A percentile compares a stretch with the other conserved stretches of the same genome.
Conservation (phyloP, 192 early-diverging fungal genomes). For the Dispira simplex region DNA sequence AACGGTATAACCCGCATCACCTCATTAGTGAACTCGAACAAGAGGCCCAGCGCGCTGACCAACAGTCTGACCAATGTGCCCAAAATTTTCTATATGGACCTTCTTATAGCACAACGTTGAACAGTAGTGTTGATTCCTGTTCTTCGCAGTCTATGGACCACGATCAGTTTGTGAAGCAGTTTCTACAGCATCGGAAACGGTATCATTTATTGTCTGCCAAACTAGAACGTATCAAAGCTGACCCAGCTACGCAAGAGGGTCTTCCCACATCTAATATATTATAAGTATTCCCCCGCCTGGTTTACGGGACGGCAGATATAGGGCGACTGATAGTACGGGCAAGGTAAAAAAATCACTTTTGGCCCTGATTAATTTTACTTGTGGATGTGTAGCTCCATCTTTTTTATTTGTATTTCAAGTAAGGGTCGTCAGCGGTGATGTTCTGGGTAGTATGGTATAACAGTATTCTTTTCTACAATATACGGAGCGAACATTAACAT, state of each 20-base stretch:
- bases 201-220: constrained; percentile 20
- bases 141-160: constrained; percentile 15
- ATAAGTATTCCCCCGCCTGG: background rate
- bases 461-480: too few relatives aligned
- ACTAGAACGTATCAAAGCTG: constrained; percentile 16
- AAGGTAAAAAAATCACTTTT: too few relatives aligned
- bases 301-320: too few relatives aligned
- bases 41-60: constrained; percentile 15
- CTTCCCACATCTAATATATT: background rate
- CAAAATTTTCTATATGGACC: constrained; percentile 14
- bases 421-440: too few relatives aligned
- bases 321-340: too few relatives aligned
- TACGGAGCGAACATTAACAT: too few relatives aligned
- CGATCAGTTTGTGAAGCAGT: constrained; percentile 29
- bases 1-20: constrained; percentile 24
- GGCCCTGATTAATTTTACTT: too few relatives aligned
- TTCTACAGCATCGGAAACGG: constrained; percentile 15
- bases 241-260: background rate
- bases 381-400: too few relatives aligned
- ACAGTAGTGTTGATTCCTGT: background rate
- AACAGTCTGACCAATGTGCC: constrained; percentile 15
- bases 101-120: background rate
- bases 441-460: too few relatives aligned
- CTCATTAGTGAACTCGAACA: constrained; percentile 16
- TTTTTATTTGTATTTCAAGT: too few relatives aligned